These are phyloP conservation scores for Talaromyces proteolyticus DNA, from an alignment of 495 filamentous ascomycete species.

Conservation along the genomic window DNA sequence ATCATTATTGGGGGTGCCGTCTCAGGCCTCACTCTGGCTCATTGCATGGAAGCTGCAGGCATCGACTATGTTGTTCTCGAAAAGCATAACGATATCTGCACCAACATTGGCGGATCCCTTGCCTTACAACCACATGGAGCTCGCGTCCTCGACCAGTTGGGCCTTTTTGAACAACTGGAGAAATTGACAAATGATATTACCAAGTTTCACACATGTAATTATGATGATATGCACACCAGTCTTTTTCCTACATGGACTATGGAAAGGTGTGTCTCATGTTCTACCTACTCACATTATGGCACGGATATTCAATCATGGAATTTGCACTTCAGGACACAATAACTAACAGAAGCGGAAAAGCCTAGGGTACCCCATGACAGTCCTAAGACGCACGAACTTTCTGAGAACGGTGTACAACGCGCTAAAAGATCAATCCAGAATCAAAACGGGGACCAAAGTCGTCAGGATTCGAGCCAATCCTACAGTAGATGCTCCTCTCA, in stretches of 20 bases:
- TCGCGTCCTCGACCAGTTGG: constrained; percentile 44
- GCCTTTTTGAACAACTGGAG: constrained; percentile 20
- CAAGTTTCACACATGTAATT: not conserved
- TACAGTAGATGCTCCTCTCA: constrained; percentile 1
- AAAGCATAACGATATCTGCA: constrained; percentile 21
- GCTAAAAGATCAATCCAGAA: constrained; percentile 3
- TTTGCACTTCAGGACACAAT: not conserved
- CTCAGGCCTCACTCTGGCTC: constrained; percentile 40
- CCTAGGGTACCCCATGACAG: constrained; percentile 1
- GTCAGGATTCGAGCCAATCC: not conserved
- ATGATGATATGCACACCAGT: not conserved
- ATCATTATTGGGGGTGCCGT: constrained; percentile 49
- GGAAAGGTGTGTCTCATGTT: not conserved
- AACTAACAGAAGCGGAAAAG: not conserved
- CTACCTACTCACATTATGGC: not conserved
- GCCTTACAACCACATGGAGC: constrained; percentile 27
- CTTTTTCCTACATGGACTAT: not conserved
- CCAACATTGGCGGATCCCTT: constrained; percentile 32
- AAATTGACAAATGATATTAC: not conserved
- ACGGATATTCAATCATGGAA: not conserved
- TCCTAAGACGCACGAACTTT: constrained; percentile 17
- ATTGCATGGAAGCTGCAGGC: constrained; percentile 30
- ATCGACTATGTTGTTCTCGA: constrained; percentile 50
- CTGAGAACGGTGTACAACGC: constrained; percentile 5
- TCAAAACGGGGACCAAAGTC: constrained; percentile 3